These are phyloP conservation scores for Botryotinia convoluta DNA, from an alignment of 2,329 filamentous ascomycete genomes.

Conservation along the genomic window DNA sequence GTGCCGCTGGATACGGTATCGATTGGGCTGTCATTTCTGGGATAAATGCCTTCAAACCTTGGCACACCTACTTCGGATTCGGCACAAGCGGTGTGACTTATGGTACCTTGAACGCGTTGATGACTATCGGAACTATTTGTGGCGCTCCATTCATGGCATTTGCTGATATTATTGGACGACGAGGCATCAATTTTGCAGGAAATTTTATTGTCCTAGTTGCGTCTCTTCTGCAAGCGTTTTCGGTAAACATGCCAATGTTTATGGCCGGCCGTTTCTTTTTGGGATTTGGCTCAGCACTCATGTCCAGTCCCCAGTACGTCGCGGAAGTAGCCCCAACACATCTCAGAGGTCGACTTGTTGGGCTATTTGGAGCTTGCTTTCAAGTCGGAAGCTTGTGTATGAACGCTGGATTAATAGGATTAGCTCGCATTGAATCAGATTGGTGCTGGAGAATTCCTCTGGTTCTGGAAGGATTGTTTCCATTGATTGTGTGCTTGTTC, in stretches of 20 bases:
- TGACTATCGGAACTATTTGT: conserved; percentile 47
- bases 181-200: conserved; percentile 48
- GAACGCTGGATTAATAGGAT: conserved; percentile 42
- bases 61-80: conserved; percentile 47
- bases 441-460: conserved; percentile 26
- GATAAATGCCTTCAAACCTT: conserved; percentile 45
- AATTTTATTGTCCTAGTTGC: conserved; percentile 47
- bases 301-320: conserved; percentile 44
- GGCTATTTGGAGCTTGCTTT: conserved; percentile 47
- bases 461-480: conserved; percentile 41
- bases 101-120: conserved; percentile 46
- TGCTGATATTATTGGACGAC: conserved; percentile 51
- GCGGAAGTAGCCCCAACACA: conserved; percentile 49
- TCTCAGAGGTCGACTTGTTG: conserved; percentile 48
- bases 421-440: conserved; percentile 23
- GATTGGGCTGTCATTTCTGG: conserved; percentile 50
- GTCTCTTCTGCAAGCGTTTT: conserved; percentile 36
- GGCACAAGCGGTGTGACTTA: conserved; percentile 40
- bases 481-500: conserved; percentile 24
- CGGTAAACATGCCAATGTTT: conserved; percentile 29
- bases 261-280: conserved; percentile 33
- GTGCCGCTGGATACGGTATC: conserved; percentile 43
- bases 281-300: conserved; percentile 31
- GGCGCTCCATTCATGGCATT: conserved; percentile 51
- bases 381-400: conserved; percentile 44